Conservation (phyloP, 371 early-diverging fungal genomes). For the Furculomyces boomerangus region DNA sequence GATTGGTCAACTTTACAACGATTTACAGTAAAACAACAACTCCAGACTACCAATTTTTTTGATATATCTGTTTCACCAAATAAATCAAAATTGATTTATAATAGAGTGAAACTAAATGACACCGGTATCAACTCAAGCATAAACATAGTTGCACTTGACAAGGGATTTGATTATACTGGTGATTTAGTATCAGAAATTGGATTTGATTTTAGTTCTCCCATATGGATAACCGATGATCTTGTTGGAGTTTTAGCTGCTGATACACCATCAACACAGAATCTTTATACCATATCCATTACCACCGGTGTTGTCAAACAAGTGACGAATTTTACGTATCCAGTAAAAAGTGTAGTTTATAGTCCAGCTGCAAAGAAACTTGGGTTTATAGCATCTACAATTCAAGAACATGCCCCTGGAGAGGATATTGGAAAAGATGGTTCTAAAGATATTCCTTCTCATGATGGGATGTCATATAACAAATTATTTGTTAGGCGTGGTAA, state of each 20-base stretch:
- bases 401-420: neutral
- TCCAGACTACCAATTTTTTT: no score
- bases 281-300: neutral
- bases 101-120: no score
- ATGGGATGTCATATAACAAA: slow-evolving; percentile 9
- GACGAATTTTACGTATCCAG: neutral
- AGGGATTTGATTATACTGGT: no score
- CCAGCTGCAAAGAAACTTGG: neutral
- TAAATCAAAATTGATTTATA: no score
- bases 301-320: neutral
- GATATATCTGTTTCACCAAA: no score
- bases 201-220: no score
- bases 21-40: no score
- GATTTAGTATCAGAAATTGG: no score
- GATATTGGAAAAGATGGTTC: neutral
- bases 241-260: neutral
- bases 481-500: slow-evolving; percentile 19
- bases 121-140: no score
- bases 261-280: neutral
- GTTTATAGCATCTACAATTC: neutral
- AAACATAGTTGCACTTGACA: no score
- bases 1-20: no score
- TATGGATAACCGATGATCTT: neutral
- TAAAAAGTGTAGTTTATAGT: neutral
- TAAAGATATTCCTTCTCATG: neutral